Percentiles rank a stretch among this genome's conserved stretches.
These are phyloP conservation scores for Orbilia blumenaviensis DNA, from an alignment of 2,329 filamentous ascomycete genomes.

Conservation along the genomic window DNA sequence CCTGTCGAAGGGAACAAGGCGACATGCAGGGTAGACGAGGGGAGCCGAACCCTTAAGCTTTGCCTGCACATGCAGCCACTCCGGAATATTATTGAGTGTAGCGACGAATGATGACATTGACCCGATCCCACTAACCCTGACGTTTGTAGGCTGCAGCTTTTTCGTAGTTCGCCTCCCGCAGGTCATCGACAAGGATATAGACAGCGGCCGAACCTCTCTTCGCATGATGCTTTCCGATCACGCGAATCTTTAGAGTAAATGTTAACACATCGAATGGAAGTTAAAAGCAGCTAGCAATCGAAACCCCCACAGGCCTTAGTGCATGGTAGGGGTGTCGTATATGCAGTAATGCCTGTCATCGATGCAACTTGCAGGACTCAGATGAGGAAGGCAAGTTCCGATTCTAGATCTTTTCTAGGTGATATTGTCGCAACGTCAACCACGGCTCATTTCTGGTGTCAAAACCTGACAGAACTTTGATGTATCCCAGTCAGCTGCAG, in stretches of 20 bases:
- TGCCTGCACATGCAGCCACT: slow-evolving; percentile 47
- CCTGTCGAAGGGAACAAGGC: slow-evolving; percentile 16
- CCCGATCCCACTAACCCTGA: slow-evolving; percentile 16
- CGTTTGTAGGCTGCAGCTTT: slow-evolving; percentile 23
- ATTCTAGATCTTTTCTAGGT: slow-evolving; percentile 40
- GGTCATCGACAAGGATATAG: slow-evolving; percentile 20
- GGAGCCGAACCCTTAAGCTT: slow-evolving; percentile 25
- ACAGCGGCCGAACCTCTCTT: slow-evolving; percentile 12
- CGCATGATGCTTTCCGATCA: slow-evolving; percentile 42
- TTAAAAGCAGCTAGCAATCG: slow-evolving; percentile 20
- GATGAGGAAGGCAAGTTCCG: slow-evolving; percentile 38
- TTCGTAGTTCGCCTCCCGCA: slow-evolving; percentile 21
- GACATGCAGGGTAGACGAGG: slow-evolving; percentile 32
- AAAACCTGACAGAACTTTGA: slow-evolving; percentile 13
- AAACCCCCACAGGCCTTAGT: slow-evolving; percentile 24
- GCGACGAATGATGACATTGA: slow-evolving; percentile 38
- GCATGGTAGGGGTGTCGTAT: slow-evolving; percentile 19
- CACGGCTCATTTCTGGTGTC: slow-evolving; percentile 49
- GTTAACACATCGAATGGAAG: slow-evolving; percentile 36
- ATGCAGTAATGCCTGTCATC: slow-evolving; percentile 16
- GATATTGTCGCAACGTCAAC: slow-evolving; percentile 28
- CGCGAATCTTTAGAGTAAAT: slow-evolving; percentile 53
- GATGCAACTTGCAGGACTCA: slow-evolving; percentile 21
- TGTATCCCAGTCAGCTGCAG: slow-evolving; percentile 9
- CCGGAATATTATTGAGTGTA: slow-evolving; percentile 19